Evolutionary conservation across 2,329 filamentous ascomycete species (phyloP), one percentile per base, ranked within the genome.

Genomic region (Nothophaeocryptopus gaeumannii): DNA sequence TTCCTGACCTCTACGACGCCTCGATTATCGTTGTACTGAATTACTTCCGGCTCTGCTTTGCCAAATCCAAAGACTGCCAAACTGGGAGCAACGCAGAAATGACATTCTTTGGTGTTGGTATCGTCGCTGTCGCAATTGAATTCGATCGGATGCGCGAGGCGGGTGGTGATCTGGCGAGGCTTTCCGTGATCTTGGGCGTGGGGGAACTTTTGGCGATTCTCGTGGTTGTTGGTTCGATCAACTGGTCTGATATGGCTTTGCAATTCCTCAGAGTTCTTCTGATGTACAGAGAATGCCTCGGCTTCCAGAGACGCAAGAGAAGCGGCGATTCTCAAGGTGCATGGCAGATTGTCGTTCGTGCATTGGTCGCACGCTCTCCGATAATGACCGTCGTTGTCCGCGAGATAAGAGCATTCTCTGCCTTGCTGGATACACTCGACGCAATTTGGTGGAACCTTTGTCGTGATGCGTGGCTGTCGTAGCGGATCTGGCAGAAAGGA

Each of bases 21-120:
- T 16, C 64, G 70, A 1, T 60, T 59, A 16, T 67, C 58, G 1
- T 58, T 49, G 15, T 58, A 60, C 13, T 69, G 60, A 13, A 65
- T 55, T 13, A 72, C 61, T 47, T 66, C 56, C 1, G 68, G 62
- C 10, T 57, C 45, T 26, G 58, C 47, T 31, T 5, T 61, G 62
- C 45, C 60, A 2, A 71, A 62, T 7, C 73, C 71, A 8, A 70
- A 51, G 12, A 75, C 57, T 2, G 69, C 66, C 34, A 71, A 70
- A 2, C 58, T 49, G 31, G 68, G 62, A 33, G 66, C 60, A 4
- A 55, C 45, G 53, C 73, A 77, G 65, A 71, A 76, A 51, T 72
- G 57, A 54, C 74, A 76, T 64, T 12, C 16, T 5, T n/a, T 37
- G 7, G 48, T 50, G 10, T 61, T 46, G 3, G 40, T 20, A 20